Evolutionary conservation across 2,329 filamentous ascomycete species (phyloP), one percentile per base, ranked within the genome.

Genomic region (Phaeomoniella chlamydospora): DNA sequence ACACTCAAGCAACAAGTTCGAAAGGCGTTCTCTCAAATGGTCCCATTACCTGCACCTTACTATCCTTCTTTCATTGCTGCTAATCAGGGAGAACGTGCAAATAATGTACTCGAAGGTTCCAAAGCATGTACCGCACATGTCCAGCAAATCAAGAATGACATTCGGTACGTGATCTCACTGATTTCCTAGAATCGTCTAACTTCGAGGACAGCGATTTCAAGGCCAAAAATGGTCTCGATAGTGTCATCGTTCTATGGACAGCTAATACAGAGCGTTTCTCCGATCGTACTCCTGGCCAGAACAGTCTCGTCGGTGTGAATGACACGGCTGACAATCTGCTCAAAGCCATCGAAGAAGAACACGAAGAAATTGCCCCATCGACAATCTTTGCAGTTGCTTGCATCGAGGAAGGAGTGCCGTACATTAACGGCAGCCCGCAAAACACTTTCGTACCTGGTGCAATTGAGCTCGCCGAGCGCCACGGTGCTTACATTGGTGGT

Each of bases 21-120:
- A 63, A 94, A 96, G 72, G 84, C 96, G 65, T 88, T 96, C 86
- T 67, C 77, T 42, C 67, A 69, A 49, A 82, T 96, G 77, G 77
- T 79, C 49, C 90, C 90, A 18, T 74, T 96, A 44, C 88, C 86
- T 15, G 88, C 82, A 61, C 81, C 96, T 64, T 98, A 98, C 74
- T 98, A 98, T 61, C 90, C 90, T 1, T 90, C 96, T 63, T 98
- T 98, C 69, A 98, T 98, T 54, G 90, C 90, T 46, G 83, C 90
- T 56, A 98, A 98, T 68, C 90, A 98, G 66, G 87, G 90, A 60
- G 86, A 87, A 54, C 82, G 90, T 52, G 90, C 88, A 45, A 86
- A 98, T 65, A 96, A 98, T 52, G 53, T 93, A 43, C 60, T 96
- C 34, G 65, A 80, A 43, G 90, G 90, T 36, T 72, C 68, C 60